Evolutionary conservation across 495 filamentous ascomycete species (phyloP), one percentile per base, ranked within the genome.

Genomic region (Massariosphaeria phaeospora): DNA sequence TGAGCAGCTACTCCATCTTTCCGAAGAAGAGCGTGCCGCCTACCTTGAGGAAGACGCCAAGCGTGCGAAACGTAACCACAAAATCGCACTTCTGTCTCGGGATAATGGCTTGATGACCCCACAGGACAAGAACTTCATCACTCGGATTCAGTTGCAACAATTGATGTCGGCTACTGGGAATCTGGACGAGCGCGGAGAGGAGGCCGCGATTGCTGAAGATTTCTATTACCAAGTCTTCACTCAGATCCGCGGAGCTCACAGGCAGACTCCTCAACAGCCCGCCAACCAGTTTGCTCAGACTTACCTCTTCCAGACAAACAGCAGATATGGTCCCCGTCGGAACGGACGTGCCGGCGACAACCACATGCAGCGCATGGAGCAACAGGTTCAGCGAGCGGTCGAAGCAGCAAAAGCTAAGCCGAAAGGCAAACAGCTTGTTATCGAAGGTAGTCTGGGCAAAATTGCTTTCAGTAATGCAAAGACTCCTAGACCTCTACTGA

Each of bases 401-500:
- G 93, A 97, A 61, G 94, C 93, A 2, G 94, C 94, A 29, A 97
- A 97, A 69, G 83, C 84, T 34, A 91, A 95, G 70, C 93, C 93
- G 3, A 99, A 99, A 74, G 95, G 91, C 66, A 96, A 95, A 70
- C 89, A 95, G 65, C 77, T 99, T n/a, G 89, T 96, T 17, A 89
- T 99, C 40, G 93, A 97, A 67, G 93, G 93, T n/a, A 96, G 89
- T 61, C 69, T 99, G 54, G 93, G 93, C 50, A 99, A 99, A 72
- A 99, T 99, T 29, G 90, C 90, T 0, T 99, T 97, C 75, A 95
- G 91, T 74, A 99, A 99, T 65, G 88, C 91, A 27, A 97, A 96
- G 70, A 94, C 93, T 0, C 93, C 93, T 0, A 89, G 91, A 67
- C 89, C 91, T 25, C 78, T 96, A 59, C 79, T 99, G 27, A 97